These are phyloP conservation scores for Aspergillus tamarii DNA, from an alignment of 2,329 filamentous ascomycete species.

Conservation along the genomic window DNA sequence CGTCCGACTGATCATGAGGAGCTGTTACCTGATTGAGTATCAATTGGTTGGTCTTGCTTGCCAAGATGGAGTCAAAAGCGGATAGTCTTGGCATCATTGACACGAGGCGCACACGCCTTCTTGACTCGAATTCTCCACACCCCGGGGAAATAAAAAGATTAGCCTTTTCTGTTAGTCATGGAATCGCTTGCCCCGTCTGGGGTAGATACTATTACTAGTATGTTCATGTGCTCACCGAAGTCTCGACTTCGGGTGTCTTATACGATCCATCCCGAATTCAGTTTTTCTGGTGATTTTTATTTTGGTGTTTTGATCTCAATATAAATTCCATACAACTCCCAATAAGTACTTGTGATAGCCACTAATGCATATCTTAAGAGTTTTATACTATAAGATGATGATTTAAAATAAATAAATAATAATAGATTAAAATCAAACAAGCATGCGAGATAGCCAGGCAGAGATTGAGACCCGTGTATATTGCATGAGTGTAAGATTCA, in stretches of 20 bases:
- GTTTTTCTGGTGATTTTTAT: background rate
- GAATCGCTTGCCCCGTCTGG: conserved; percentile 1
- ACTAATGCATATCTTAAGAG: no score
- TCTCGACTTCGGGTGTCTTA: no score
- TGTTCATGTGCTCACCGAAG: no score
- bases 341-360: no score
- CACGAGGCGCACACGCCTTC: background rate
- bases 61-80: background rate
- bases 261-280: background rate
- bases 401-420: no score
- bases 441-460: background rate
- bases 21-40: background rate
- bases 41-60: background rate
- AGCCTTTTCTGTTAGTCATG: conserved; percentile 14
- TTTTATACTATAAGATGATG: no score
- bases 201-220: background rate
- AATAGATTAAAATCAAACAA: no score
- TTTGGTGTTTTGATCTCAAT: background rate
- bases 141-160: conserved; percentile 3
- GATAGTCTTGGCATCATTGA: conserved; percentile 8
- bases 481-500: background rate
- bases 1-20: background rate
- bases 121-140: background rate
- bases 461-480: background rate
- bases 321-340: no score